Base-by-base conservation (phyloP, 148 eudicot species). In the Amaranthus palmeri region DNA sequence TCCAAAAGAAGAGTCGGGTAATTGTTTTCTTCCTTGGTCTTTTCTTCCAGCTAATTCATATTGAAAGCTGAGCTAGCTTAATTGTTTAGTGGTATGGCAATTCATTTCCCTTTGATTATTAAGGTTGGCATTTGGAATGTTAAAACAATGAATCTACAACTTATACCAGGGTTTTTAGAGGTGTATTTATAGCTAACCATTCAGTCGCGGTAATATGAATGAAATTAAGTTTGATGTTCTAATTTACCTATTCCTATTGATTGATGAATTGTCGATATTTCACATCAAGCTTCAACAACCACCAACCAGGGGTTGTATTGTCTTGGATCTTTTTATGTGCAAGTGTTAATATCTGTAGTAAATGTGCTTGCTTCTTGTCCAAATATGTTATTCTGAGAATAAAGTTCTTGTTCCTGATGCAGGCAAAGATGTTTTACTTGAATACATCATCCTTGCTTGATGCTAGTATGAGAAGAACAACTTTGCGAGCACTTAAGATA, bases 341-440 rank as follows among this genome's bases (percentile, higher is more conserved):
- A 42, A 41, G 40, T 54, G 48, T 56, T 12, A 7, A 17, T 0
- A 3, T 44, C 6, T 47, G 54, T 13, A 54, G 6, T 4, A 4
- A 3, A 42, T 58, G 10, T 18, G 6, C 25, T 44, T 65, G 5
- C 50, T 47, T 46, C 13, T n/a, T 46, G 54, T 48, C 10, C n/a
- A 6, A 65, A 46, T 65, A 65, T 65, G 12, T 10, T 46, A 11
- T 25, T 56, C 47, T 55, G 60, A 76, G 9, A 15, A 44, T 69
- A 13, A 54, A 46, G 7, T 59, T 9, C 47, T 61, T 71, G 36
- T 43, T 59, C 74, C 43, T 44, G 46, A 74, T 81, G 82, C 95
- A 93, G 98, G 98, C 98, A 53, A 81, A 83, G 80, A 89, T 93
- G 93, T 93, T 93, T 73, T 93, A 93, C 85, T 79, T 91, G 75